phyloP scores from a whole-genome alignment of 2,329 filamentous ascomycete species.

The Cladosporium austrohemisphaericum region DNA sequence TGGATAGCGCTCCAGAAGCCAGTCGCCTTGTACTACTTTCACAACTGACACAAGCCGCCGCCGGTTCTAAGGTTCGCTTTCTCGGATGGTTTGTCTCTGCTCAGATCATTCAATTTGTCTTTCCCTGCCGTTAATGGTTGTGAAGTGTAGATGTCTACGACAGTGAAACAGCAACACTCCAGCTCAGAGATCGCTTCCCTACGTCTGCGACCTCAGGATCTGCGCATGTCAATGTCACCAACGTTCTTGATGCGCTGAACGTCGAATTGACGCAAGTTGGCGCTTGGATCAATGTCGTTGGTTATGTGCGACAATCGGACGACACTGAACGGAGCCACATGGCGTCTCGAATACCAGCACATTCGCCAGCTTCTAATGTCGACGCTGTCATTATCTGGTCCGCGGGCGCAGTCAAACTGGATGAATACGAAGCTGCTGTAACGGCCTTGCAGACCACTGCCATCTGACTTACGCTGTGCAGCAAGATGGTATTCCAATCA shows the following conservation, averaged over 20 bases:
- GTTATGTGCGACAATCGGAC: conserved; percentile 57
- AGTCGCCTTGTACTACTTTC: conserved; percentile 47
- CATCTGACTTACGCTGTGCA: no score
- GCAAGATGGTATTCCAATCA: no score
- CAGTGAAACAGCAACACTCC: conserved; percentile 56
- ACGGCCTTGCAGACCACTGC: conserved; percentile 18
- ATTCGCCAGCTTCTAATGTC: conserved; percentile 42
- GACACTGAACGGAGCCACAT: no score
- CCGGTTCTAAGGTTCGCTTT: conserved; percentile 82
- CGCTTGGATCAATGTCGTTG: conserved; percentile 86
- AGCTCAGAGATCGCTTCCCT: conserved; percentile 66
- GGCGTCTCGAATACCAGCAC: no score
- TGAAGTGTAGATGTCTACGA: conserved; percentile 58
- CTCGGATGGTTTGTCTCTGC: conserved; percentile 73
- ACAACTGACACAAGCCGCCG: conserved; percentile 36
- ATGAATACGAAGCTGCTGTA: conserved; percentile 65
- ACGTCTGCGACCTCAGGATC: conserved; percentile 33
- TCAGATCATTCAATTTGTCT: conserved; percentile 1
- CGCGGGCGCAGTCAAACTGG: conserved; percentile 67
- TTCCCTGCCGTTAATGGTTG: neutral
- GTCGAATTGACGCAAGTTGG: conserved; percentile 64
- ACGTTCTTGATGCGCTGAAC: conserved; percentile 64
- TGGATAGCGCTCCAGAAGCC: conserved; percentile 50
- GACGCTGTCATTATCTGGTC: conserved; percentile 77
- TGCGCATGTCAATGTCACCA: conserved; percentile 65